Percentiles rank a stretch among this genome's conserved stretches.
These are phyloP conservation scores for Lasiodiplodia sp. DNA, from an alignment of 2,329 filamentous ascomycete species.

Conservation along the genomic window DNA sequence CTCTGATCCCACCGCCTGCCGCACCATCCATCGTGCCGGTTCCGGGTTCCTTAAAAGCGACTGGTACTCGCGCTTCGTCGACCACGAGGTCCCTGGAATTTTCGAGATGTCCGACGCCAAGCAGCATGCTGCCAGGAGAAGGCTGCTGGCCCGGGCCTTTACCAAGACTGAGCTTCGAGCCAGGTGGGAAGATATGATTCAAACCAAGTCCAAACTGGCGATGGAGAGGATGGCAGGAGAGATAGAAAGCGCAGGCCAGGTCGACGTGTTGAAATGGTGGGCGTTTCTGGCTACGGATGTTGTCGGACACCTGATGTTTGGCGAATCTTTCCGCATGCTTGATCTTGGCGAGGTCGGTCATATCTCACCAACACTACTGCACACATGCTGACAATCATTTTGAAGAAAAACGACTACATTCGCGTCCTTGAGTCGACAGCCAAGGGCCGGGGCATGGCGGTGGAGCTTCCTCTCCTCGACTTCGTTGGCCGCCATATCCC, in stretches of 20 bases:
- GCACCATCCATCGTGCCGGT: conserved; percentile 42
- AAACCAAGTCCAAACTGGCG: conserved; percentile 42
- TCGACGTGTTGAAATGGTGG: conserved; percentile 49
- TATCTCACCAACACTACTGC: not conserved
- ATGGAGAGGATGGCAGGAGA: conserved; percentile 40
- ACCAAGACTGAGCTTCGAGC: conserved; percentile 44
- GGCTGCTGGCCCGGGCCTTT: conserved; percentile 47
- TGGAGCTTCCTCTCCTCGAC: conserved; percentile 35
- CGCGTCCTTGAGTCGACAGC: conserved; percentile 46
- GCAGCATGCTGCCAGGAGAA: conserved; percentile 44
- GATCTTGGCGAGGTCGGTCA: conserved; percentile 43
- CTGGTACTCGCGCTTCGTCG: not conserved
- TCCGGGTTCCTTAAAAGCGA: conserved; percentile 34
- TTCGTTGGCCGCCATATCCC: conserved; percentile 33
- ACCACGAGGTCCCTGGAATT: conserved; percentile 34
- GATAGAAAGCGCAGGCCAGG: conserved; percentile 33
- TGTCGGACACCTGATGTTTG: conserved; percentile 48
- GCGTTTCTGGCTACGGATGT: conserved; percentile 51
- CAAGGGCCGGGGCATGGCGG: conserved; percentile 46
- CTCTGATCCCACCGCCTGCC: conserved; percentile 40
- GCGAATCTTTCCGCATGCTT: conserved; percentile 50
- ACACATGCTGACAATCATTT: not conserved
- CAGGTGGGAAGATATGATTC: conserved; percentile 47
- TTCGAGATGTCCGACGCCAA: conserved; percentile 49
- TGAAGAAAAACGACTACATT: conserved; percentile 42